Conservation (phyloP, 208 protist genomes). For the Trypanosoma scelopori region DNA sequence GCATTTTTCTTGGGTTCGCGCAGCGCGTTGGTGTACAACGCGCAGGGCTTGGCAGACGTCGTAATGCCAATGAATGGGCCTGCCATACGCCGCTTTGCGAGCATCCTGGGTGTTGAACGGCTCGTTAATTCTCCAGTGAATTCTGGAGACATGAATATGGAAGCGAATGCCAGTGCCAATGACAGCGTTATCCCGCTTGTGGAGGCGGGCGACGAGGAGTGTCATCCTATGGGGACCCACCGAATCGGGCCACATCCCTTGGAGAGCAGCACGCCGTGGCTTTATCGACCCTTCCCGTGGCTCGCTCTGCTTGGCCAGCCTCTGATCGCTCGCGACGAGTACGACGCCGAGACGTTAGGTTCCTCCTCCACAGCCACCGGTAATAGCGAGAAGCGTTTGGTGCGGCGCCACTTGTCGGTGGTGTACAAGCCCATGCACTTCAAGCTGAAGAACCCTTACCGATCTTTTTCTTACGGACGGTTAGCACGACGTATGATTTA, state of each 20-base stretch:
- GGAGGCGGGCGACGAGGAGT: constrained; percentile 14
- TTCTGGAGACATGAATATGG: too few species aligned
- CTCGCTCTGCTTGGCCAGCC: constrained; percentile 45
- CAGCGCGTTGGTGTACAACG: background rate
- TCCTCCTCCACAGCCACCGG: background rate
- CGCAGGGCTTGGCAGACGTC: background rate
- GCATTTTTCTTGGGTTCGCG: constrained; percentile 17
- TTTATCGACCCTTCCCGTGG: constrained; percentile 29
- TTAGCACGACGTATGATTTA: constrained; percentile 31
- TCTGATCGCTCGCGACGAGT: constrained; percentile 40
- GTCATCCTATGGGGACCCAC: constrained; percentile 19
- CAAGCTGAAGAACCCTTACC: constrained; percentile 29
- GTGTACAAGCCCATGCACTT: constrained; percentile 6
- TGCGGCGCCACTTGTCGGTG: constrained; percentile 19
- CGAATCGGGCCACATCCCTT: constrained; percentile 13
- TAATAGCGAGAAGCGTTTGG: background rate
- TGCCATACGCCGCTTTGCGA: background rate
- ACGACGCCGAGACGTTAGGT: constrained; percentile 18
- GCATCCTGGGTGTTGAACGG: constrained; percentile 22
- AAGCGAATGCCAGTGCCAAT: too few species aligned
- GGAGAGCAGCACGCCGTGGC: constrained; percentile 2
- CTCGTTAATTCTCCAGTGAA: background rate
- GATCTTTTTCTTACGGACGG: constrained; percentile 41
- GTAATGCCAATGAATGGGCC: background rate
- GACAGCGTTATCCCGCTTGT: constrained; percentile 5